phyloP scores from a whole-genome alignment of 2,329 filamentous ascomycete species.

The Tolypocladium capitatum region DNA sequence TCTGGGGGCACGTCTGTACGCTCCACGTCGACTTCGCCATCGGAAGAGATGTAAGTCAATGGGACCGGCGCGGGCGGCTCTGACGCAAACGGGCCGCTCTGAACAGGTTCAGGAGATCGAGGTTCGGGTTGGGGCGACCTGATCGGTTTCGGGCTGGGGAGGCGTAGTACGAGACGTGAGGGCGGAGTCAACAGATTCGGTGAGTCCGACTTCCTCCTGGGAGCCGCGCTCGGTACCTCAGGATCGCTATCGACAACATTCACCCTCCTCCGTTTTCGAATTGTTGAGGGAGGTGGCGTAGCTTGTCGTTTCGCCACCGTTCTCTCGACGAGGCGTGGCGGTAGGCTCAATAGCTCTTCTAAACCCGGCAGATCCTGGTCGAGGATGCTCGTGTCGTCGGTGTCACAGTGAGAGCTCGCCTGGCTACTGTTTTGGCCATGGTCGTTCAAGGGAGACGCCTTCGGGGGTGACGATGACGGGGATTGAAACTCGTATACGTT shows the following conservation, averaged over 20 bases:
- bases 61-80: neutral
- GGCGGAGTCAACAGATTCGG: neutral
- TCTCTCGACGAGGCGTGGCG: constrained; percentile 4
- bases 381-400: constrained; percentile 22
- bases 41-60: constrained; percentile 11
- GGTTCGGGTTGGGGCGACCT: neutral
- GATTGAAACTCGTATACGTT: constrained; percentile 9
- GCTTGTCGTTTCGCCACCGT: constrained; percentile 11
- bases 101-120: neutral
- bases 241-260: constrained; percentile 19
- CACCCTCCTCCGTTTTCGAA: constrained; percentile 17
- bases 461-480: constrained; percentile 16
- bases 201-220: neutral
- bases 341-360: constrained; percentile 17
- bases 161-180: neutral
- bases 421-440: constrained; percentile 18
- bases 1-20: neutral
- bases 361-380: constrained; percentile 25
- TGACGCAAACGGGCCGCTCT: neutral
- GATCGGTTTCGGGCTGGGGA: neutral
- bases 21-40: constrained; percentile 8
- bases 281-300: constrained; percentile 12
- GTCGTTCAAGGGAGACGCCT: constrained; percentile 13
- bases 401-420: constrained; percentile 19
- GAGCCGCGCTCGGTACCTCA: constrained; percentile 8